A percentile compares a stretch with the other conserved stretches of the same genome.
phyloP scores from a whole-genome alignment of 2,329 filamentous ascomycete genomes.

The Zalaria obscura region DNA sequence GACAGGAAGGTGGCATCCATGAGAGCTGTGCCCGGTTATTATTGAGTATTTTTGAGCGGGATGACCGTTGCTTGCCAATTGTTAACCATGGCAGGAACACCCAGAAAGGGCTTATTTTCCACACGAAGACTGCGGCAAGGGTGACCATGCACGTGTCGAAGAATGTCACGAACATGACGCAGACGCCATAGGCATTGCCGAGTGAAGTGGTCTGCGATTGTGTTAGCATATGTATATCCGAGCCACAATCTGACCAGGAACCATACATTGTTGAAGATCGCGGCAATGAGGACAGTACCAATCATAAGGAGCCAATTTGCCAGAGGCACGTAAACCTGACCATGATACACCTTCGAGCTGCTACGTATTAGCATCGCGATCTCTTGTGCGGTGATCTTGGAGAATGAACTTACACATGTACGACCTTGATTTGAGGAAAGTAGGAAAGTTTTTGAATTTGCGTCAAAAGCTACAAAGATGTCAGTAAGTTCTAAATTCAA shows the following conservation, averaged over 20 bases:
- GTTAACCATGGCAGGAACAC: constrained; percentile 42
- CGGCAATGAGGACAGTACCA: constrained; percentile 59
- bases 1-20: constrained; percentile 58
- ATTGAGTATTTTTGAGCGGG: no score
- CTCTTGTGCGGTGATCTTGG: constrained; percentile 35
- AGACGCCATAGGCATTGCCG: constrained; percentile 64
- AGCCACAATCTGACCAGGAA: no score
- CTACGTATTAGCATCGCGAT: constrained; percentile 12
- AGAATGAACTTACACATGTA: constrained; percentile 29
- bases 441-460: constrained; percentile 26
- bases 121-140: constrained; percentile 57
- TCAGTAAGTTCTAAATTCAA: no score
- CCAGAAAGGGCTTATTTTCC: constrained; percentile 47
- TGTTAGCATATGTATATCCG: constrained; percentile 6
- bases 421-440: constrained; percentile 60
- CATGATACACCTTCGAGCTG: constrained; percentile 38
- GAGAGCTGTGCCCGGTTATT: no score
- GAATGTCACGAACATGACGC: constrained; percentile 68
- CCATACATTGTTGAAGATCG: constrained; percentile 54
- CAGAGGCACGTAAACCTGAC: constrained; percentile 62
- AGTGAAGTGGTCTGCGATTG: constrained; percentile 44
- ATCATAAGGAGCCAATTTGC: constrained; percentile 68
- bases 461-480: no score
- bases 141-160: constrained; percentile 64
- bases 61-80: no score